These are phyloP conservation scores for Leccinellum albellum DNA, from an alignment of 768 basidiomycete genomes.

Conservation along the genomic window DNA sequence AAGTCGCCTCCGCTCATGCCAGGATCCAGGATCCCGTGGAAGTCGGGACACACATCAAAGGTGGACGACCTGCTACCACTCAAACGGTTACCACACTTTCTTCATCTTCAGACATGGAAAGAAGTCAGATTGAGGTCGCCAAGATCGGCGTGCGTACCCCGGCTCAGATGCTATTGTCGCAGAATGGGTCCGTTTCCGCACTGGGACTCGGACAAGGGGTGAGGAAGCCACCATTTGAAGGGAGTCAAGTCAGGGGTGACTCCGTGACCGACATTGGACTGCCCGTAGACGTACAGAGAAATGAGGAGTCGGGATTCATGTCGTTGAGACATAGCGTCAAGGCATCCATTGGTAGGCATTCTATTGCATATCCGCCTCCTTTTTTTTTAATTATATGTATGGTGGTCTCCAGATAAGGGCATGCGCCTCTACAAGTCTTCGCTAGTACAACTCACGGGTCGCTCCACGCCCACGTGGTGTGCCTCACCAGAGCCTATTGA, in stretches of 20 bases:
- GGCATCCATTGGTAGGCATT: slow-evolving; percentile 62
- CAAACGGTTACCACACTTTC: slow-evolving; percentile 16
- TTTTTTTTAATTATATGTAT: background rate
- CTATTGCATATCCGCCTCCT: background rate
- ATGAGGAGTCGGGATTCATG: slow-evolving; percentile 38
- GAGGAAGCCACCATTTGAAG: slow-evolving; percentile 8
- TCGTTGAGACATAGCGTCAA: slow-evolving; percentile 68
- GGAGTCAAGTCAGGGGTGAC: slow-evolving; percentile 5
- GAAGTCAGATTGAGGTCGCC: slow-evolving; percentile 29
- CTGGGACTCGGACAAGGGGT: slow-evolving; percentile 10
- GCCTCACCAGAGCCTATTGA: slow-evolving; percentile 30
- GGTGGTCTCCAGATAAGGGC: slow-evolving; percentile 53
- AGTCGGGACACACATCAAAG: background rate
- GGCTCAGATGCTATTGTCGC: slow-evolving; percentile 26
- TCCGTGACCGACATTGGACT: slow-evolving; percentile 21
- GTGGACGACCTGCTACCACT: slow-evolving; percentile 3
- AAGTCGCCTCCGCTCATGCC: slow-evolving; percentile 11
- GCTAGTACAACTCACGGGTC: slow-evolving; percentile 38
- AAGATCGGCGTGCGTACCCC: slow-evolving; percentile 26
- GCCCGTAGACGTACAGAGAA: slow-evolving; percentile 23
- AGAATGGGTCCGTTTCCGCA: slow-evolving; percentile 20
- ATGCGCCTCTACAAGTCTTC: slow-evolving; percentile 66
- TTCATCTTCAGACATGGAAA: slow-evolving; percentile 22
- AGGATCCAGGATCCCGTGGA: slow-evolving; percentile 2
- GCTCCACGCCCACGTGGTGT: slow-evolving; percentile 25